A percentile compares a stretch with the other conserved stretches of the same genome.
phyloP scores from a whole-genome alignment of 306 rosid species.

The Medicago arabica region DNA sequence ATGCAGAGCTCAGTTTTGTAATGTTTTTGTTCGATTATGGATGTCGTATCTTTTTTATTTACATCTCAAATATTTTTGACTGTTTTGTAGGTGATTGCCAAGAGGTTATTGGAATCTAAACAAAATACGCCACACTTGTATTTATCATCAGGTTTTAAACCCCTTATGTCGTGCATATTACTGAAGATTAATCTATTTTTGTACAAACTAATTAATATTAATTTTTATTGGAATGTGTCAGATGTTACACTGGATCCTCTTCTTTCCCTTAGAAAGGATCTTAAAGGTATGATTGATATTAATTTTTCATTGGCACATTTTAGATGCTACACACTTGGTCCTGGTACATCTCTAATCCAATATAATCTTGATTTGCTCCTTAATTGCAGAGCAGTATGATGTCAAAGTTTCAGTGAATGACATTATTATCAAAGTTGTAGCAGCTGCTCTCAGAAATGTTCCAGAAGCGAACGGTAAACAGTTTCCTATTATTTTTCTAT shows the following conservation, averaged over 20 bases:
- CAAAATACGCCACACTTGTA: constrained; percentile 89
- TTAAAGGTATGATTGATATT: constrained; percentile 67
- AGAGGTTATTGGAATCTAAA: constrained; percentile 88
- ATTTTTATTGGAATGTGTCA: constrained; percentile 47
- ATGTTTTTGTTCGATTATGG: constrained; percentile 17
- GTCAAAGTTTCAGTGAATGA: constrained; percentile 98
- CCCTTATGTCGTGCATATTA: constrained; percentile 31
- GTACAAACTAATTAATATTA: constrained; percentile 30
- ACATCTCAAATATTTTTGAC: constrained; percentile 20
- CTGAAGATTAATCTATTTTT: constrained; percentile 20
- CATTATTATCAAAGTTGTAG: constrained; percentile 94
- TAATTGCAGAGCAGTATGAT: constrained; percentile 77
- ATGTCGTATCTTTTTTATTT: background rate
- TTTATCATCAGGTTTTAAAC: constrained; percentile 76
- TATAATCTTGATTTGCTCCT: constrained; percentile 41
- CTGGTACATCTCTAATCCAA: constrained; percentile 20
- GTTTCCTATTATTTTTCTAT: constrained; percentile 28
- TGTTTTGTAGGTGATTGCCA: constrained; percentile 84
- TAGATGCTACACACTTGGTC: constrained; percentile 34
- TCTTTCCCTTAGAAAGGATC: constrained; percentile 89
- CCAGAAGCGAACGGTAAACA: constrained; percentile 91
- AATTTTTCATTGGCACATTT: constrained; percentile 12
- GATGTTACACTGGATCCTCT: constrained; percentile 91
- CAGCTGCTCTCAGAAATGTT: constrained; percentile 84
- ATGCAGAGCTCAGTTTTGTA: background rate